A percentile compares a stretch with the other conserved stretches of the same genome.
phyloP scores from a whole-genome alignment of 805 yeast species.

The Deakozyma indianensis region DNA sequence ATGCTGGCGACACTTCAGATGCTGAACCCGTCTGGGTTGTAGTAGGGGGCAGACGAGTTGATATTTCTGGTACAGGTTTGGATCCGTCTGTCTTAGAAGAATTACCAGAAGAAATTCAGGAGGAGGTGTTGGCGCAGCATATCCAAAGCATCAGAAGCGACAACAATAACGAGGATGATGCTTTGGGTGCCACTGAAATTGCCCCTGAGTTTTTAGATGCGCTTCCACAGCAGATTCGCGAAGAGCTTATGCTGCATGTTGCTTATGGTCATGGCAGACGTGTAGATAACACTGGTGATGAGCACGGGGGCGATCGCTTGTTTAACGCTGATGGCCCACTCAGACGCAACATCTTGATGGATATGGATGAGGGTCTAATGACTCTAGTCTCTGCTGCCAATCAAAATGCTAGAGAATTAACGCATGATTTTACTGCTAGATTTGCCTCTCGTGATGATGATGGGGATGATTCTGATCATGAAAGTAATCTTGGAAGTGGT shows the following conservation, averaged over 20 bases:
- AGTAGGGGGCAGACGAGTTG: slow-evolving; percentile 67
- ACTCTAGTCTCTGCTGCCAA: not conserved
- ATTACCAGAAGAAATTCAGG: slow-evolving; percentile 83
- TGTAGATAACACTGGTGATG: no score
- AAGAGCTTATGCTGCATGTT: slow-evolving; percentile 19
- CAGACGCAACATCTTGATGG: not conserved
- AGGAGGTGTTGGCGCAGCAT: slow-evolving; percentile 80
- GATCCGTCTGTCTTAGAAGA: slow-evolving; percentile 87
- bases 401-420: no score
- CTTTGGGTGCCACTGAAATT: slow-evolving; percentile 38
- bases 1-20: slow-evolving; percentile 5
- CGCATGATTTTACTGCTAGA: not conserved
- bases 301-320: slow-evolving; percentile 9
- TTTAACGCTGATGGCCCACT: not conserved
- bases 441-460: slow-evolving; percentile 7
- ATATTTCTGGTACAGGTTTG: slow-evolving; percentile 78
- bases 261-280: slow-evolving; percentile 12
- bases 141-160: slow-evolving; percentile 47
- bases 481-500: slow-evolving; percentile 3
- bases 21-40: slow-evolving; percentile 48
- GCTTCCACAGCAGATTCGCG: slow-evolving; percentile 50
- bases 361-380: not conserved
- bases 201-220: slow-evolving; percentile 74
- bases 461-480: slow-evolving; percentile 10
- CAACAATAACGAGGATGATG: slow-evolving; percentile 27